Conservation (phyloP, 257 asterid species). For the Sherardia arvensis region DNA sequence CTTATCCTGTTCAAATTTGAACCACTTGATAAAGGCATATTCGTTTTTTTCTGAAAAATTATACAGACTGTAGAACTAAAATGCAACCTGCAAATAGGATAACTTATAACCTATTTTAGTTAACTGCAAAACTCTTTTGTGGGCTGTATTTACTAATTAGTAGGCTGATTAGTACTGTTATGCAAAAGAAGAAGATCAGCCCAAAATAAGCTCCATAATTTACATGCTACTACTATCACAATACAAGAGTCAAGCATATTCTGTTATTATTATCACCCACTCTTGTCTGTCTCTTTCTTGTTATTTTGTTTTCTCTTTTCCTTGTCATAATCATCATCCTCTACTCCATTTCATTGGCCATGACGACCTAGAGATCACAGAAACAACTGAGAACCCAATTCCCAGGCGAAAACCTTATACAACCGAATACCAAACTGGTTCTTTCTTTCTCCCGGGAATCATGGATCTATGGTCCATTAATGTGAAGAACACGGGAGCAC, state of each 20-base stretch:
- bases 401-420: background rate
- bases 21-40: too few relatives aligned
- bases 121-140: too few relatives aligned
- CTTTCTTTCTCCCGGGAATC: slow-evolving; percentile 4
- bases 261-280: background rate
- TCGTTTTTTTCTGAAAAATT: too few relatives aligned
- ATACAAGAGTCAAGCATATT: slow-evolving; percentile 6
- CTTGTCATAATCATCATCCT: slow-evolving; percentile 10
- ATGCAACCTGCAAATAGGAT: too few relatives aligned
- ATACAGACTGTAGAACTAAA: too few relatives aligned
- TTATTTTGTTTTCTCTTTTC: background rate
- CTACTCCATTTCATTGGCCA: slow-evolving; percentile 3
- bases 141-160: background rate
- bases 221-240: background rate
- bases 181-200: background rate
- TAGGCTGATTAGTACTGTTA: background rate
- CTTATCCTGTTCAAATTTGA: too few relatives aligned
- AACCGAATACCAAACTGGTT: background rate
- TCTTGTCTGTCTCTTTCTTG: slow-evolving; percentile 1
- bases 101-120: too few relatives aligned
- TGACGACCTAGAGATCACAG: slow-evolving; percentile 7
- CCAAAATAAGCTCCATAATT: background rate
- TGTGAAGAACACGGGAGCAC: slow-evolving; percentile 13
- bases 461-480: slow-evolving; percentile 21
- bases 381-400: background rate